phyloP scores from a whole-genome alignment of 148 eudicot species.

The Chenopodium formosanum region DNA sequence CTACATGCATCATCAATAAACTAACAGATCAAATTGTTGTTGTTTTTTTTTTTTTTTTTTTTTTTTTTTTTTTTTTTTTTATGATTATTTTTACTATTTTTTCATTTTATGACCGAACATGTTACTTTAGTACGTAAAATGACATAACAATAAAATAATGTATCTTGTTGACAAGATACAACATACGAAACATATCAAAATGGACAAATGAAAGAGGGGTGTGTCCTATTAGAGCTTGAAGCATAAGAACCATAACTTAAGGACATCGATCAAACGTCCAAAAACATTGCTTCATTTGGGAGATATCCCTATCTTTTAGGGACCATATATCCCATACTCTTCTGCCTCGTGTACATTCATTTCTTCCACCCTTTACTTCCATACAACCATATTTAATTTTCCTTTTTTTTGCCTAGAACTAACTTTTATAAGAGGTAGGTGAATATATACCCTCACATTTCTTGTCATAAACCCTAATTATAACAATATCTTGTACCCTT shows the following conservation, averaged over 20 bases:
- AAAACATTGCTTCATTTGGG: conserved; percentile 7
- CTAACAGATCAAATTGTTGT: too few relatives aligned
- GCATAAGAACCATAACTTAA: not conserved
- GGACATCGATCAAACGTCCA: conserved; percentile 11
- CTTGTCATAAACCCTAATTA: not conserved
- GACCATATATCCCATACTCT: not conserved
- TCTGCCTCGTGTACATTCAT: not conserved
- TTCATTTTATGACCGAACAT: not conserved
- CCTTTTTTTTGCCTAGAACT: not conserved
- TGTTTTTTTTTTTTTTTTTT: too few relatives aligned
- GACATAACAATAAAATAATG: not conserved
- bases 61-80: too few relatives aligned
- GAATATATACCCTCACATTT: not conserved
- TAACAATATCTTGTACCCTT: not conserved
- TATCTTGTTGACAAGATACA: not conserved
- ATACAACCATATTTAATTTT: too few relatives aligned
- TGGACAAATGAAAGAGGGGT: conserved; percentile 1
- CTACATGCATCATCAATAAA: too few relatives aligned
- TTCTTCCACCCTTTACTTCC: not conserved
- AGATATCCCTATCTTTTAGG: conserved; percentile 9
- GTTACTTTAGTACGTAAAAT: not conserved
- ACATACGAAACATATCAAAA: not conserved
- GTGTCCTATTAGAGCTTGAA: not conserved
- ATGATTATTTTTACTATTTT: not conserved
- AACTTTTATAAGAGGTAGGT: not conserved